phyloP scores from a whole-genome alignment of 2,329 filamentous ascomycete genomes.

The Fusarium anthophilum region DNA sequence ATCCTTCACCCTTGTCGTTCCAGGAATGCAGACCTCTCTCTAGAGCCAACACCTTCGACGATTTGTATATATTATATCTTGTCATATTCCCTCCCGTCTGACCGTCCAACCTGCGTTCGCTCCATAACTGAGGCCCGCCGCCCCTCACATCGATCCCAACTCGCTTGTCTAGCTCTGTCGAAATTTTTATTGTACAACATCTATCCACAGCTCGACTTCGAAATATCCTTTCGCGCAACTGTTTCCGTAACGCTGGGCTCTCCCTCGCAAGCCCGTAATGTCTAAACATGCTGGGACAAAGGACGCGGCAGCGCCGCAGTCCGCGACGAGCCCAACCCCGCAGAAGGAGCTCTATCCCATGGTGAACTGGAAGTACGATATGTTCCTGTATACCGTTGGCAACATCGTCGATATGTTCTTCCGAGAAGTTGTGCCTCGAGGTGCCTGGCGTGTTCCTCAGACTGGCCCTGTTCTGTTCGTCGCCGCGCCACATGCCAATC shows the following conservation, averaged over 20 bases:
- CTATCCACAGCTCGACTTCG: constrained; percentile 5
- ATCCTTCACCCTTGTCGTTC: background rate
- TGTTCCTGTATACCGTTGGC: constrained; percentile 79
- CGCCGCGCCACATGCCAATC: constrained; percentile 95
- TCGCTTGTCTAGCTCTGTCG: constrained; percentile 17
- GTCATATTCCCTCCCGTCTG: background rate
- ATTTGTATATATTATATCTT: constrained; percentile 11
- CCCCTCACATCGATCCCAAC: constrained; percentile 19
- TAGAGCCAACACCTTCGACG: background rate
- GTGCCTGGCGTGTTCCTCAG: constrained; percentile 93
- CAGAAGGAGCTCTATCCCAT: constrained; percentile 71
- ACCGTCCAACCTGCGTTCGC: background rate
- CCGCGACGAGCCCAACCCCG: constrained; percentile 36
- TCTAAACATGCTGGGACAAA: constrained; percentile 36
- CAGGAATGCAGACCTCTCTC: constrained; percentile 14
- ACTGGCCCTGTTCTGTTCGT: constrained; percentile 93
- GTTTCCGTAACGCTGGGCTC: constrained; percentile 16
- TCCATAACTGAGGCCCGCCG: constrained; percentile 12
- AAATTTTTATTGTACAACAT: constrained; percentile 17
- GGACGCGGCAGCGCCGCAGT: constrained; percentile 39
- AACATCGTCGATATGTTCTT: constrained; percentile 97
- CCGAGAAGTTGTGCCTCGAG: constrained; percentile 93
- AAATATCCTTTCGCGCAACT: background rate
- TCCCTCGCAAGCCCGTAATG: constrained; percentile 27
- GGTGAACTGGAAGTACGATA: constrained; percentile 79